These are phyloP conservation scores for Podospora appendiculata DNA, from an alignment of 495 filamentous ascomycete genomes.

Conservation along the genomic window DNA sequence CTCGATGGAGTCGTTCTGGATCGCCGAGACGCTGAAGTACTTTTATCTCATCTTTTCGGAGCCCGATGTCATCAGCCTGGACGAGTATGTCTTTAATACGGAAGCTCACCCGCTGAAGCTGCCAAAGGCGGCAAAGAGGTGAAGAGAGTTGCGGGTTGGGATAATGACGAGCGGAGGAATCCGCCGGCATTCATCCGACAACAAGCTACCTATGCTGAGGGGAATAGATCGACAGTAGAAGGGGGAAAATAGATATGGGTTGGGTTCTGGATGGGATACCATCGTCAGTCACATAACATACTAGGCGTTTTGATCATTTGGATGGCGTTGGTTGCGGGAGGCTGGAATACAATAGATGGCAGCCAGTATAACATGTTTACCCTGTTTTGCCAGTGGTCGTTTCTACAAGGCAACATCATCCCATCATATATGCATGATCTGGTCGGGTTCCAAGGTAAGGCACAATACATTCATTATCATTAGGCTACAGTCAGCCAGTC, in stretches of 20 bases:
- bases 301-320: too few species aligned
- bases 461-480: too few species aligned
- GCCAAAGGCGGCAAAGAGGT: conserved; percentile 1
- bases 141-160: background rate
- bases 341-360: background rate
- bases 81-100: conserved; percentile 78
- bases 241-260: too few species aligned
- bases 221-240: too few species aligned
- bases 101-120: conserved; percentile 70
- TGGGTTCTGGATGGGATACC: too few species aligned
- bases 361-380: background rate
- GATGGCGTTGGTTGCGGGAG: background rate
- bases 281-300: too few species aligned
- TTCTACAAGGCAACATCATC: background rate
- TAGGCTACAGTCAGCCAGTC: too few species aligned
- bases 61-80: conserved; percentile 60
- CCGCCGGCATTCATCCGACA: too few species aligned
- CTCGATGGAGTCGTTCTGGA: conserved; percentile 47
- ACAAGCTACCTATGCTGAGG: too few species aligned
- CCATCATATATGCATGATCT: too few species aligned
- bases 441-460: too few species aligned
- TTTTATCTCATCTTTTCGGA: conserved; percentile 80
- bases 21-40: conserved; percentile 44
- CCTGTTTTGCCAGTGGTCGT: background rate
- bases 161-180: too few species aligned